Evolutionary conservation across 805 yeast genomes (phyloP).

Genomic region (Metschnikowia baotianmanensis): DNA sequence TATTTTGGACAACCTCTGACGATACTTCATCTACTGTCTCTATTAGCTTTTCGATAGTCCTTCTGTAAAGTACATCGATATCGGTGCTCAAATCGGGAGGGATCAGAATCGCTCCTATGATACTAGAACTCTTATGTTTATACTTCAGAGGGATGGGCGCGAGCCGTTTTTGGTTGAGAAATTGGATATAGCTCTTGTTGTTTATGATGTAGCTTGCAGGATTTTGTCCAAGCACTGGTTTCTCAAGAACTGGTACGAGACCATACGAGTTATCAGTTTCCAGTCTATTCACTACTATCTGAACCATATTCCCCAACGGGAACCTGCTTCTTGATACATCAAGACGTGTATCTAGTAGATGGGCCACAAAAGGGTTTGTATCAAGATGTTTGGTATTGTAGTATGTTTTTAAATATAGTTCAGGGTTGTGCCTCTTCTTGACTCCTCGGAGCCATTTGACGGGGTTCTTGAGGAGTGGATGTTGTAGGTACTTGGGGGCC

Average conservation of each 20-base stretch:
- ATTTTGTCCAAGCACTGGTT: slow-evolving; percentile 15
- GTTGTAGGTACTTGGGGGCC: slow-evolving; percentile 16
- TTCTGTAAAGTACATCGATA: slow-evolving; percentile 12
- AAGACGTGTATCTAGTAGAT: slow-evolving; percentile 24
- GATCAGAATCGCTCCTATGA: slow-evolving; percentile 8
- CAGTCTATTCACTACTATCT: slow-evolving; percentile 15
- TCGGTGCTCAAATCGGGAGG: slow-evolving; percentile 13
- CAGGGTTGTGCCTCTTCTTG: slow-evolving; percentile 22
- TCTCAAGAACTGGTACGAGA: slow-evolving; percentile 20
- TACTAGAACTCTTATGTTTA: slow-evolving; percentile 11
- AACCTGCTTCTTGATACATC: slow-evolving; percentile 25
- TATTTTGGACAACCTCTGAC: neutral
- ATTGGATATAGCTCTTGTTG: slow-evolving; percentile 21
- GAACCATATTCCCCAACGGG: slow-evolving; percentile 29
- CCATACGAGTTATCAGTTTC: slow-evolving; percentile 1
- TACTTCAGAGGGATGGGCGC: slow-evolving; percentile 27
- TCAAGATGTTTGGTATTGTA: slow-evolving; percentile 20
- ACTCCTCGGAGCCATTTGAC: slow-evolving; percentile 25
- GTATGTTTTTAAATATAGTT: slow-evolving; percentile 18
- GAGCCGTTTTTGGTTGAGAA: slow-evolving; percentile 20
- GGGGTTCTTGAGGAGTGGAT: slow-evolving; percentile 34
- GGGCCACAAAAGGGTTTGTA: slow-evolving; percentile 29
- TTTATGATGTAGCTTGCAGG: slow-evolving; percentile 30
- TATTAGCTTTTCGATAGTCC: neutral
- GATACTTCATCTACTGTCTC: neutral